Percentiles rank a stretch among this genome's conserved stretches.
phyloP scores from a whole-genome alignment of 2,329 filamentous ascomycete species.

The Lachnellula suecica region DNA sequence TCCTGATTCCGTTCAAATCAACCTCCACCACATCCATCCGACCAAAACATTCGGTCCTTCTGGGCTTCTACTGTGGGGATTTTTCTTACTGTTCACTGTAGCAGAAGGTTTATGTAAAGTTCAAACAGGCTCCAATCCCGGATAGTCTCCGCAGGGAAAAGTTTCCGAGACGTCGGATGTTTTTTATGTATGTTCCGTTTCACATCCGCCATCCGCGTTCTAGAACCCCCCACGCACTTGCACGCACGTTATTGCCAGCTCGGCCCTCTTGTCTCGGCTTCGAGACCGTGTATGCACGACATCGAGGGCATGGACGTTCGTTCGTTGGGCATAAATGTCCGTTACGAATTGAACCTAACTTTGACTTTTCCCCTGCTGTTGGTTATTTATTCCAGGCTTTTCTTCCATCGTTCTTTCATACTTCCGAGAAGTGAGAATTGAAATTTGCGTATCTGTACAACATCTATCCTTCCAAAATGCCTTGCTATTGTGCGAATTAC shows the following conservation, averaged over 20 bases:
- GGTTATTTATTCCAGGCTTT: neutral
- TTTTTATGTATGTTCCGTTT: neutral
- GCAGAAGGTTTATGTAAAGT: no score
- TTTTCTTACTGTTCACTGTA: no score
- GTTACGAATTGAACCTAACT: neutral
- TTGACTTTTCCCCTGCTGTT: neutral
- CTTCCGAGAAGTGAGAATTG: no score
- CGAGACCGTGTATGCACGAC: neutral
- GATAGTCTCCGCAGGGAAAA: no score
- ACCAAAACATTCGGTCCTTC: no score
- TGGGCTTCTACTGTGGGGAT: no score
- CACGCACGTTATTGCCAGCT: no score
- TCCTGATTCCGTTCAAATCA: no score
- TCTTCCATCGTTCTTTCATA: neutral
- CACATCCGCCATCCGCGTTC: neutral
- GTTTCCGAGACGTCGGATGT: neutral
- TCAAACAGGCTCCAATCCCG: no score
- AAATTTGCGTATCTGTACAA: no score
- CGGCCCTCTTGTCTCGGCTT: neutral
- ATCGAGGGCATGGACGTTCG: conserved; percentile 1
- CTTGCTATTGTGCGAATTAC: conserved; percentile 40
- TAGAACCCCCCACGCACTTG: neutral
- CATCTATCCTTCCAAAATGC: conserved; percentile 18
- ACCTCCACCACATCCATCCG: no score
- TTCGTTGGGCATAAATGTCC: no score